Base-by-base conservation (phyloP, 768 basidiomycete genomes). In the Trametes punicea region DNA sequence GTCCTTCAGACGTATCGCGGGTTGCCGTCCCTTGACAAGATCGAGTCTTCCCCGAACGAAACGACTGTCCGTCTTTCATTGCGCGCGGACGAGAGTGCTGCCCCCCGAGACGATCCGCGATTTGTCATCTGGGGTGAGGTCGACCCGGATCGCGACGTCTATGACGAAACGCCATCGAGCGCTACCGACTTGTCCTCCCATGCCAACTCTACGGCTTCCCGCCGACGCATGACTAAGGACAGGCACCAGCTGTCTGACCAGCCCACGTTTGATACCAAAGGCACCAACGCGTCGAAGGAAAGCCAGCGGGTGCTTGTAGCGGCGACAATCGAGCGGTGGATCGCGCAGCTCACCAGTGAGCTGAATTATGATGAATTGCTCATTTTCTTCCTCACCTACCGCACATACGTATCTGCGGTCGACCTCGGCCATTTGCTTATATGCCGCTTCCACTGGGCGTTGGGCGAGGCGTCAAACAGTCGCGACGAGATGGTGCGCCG, bases 281-380 rank as follows among this genome's bases (percentile, higher is more conserved):
- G 27, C 16, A 49, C 67, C 23, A 55, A 21, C 15, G 13, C 44
- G 57, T 40, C 53, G 26, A 68, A 70, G 21, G 68, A 66, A 30
- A 64, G 70, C 29, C 73, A 74, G 63, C 78, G 66, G 60, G 75
- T 90, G 23, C 75, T 96, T n/a, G 74, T 95, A 13, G 93, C 91
- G 0, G 93, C 93, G 4, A 93, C 91, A 3, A 91, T 95, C 64
- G 93, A 95, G 69, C 85, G 93, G 0, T 93, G 91, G 90, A 86
- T 97, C 51, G 92, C 90, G 0, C 91, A 96, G 65, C 74, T 96
- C 46, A 95, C 94, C 27, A 88, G 86, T 63, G 85, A 89, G 63
- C 75, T 93, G 64, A 84, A 89, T 69, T 90, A 91, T 55, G 92
- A 93, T 67, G 90, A 93, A 63, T 77, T 94, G 26, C 78, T 93